Conservation (phyloP, 2,329 filamentous ascomycete genomes). For the Hymenoscyphus repandus region DNA sequence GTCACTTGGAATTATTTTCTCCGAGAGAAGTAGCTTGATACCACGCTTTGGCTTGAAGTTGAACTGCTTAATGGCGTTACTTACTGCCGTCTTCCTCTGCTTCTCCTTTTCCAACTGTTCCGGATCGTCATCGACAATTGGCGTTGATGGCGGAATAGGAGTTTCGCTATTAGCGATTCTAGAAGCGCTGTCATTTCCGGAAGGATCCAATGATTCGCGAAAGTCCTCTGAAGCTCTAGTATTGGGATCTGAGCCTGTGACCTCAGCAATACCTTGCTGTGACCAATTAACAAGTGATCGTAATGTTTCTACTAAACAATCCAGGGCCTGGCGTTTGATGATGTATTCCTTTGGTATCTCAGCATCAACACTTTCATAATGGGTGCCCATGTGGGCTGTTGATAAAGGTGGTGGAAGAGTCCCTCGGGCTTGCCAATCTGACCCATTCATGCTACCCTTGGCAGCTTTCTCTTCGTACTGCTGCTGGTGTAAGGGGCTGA, state of each 20-base stretch:
- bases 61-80: constrained; percentile 84
- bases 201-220: constrained; percentile 74
- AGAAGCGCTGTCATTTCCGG: constrained; percentile 54
- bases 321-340: constrained; percentile 83
- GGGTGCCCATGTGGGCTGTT: constrained; percentile 35
- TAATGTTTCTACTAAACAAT: constrained; percentile 82
- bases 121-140: constrained; percentile 78
- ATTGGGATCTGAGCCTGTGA: constrained; percentile 46
- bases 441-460: constrained; percentile 42
- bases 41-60: constrained; percentile 98
- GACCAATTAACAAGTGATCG: constrained; percentile 93
- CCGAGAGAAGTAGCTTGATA: constrained; percentile 74
- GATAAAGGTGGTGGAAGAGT: constrained; percentile 83
- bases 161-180: constrained; percentile 50
- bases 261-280: constrained; percentile 57
- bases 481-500: constrained; percentile 75
- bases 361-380: constrained; percentile 53
- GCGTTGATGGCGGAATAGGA: constrained; percentile 58
- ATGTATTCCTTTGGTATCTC: constrained; percentile 84
- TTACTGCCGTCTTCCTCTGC: constrained; percentile 85
- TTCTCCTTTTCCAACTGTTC: constrained; percentile 93
- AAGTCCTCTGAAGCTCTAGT: constrained; percentile 51
- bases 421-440: constrained; percentile 83
- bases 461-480: constrained; percentile 75
- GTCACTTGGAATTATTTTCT: constrained; percentile 81